A percentile compares a stretch with the other conserved stretches of the same genome.
These are phyloP conservation scores for Rhytidiadelphus loreus DNA, from an alignment of 225 moss, liverwort and hornwort genomes.

Conservation along the genomic window DNA sequence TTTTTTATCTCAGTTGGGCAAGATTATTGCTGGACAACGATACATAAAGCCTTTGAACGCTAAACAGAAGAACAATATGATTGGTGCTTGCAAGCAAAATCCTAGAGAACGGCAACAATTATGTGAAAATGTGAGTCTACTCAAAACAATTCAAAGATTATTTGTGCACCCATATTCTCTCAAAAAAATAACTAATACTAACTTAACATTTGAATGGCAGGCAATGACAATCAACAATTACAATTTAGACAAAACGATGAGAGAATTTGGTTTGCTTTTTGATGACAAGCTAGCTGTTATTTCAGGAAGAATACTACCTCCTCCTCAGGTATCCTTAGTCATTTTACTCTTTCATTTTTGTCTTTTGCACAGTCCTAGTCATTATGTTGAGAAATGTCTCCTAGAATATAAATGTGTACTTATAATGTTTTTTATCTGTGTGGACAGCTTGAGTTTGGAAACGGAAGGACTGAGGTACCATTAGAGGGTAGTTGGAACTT, in stretches of 20 bases:
- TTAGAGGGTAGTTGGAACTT: constrained; percentile 74
- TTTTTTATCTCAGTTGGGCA: not conserved
- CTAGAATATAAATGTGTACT: not conserved
- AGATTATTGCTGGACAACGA: constrained; percentile 41
- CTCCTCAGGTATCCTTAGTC: constrained; percentile 29
- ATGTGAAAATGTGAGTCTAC: constrained; percentile 32
- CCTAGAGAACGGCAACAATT: constrained; percentile 41
- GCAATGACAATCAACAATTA: constrained; percentile 55
- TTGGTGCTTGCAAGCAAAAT: constrained; percentile 30
- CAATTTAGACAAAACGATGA: constrained; percentile 33
- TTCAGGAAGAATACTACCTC: constrained; percentile 45
- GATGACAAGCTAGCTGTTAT: constrained; percentile 21
- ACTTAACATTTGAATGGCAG: not conserved
- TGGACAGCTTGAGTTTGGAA: constrained; percentile 57
- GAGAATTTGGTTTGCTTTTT: constrained; percentile 45
- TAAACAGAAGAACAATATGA: constrained; percentile 18
- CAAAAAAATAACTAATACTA: not conserved
- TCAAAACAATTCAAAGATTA: not conserved
- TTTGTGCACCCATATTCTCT: not conserved
- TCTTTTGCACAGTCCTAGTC: not conserved
- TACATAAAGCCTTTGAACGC: constrained; percentile 7
- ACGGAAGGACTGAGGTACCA: constrained; percentile 40
- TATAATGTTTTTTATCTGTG: not conserved
- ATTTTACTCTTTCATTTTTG: not conserved
- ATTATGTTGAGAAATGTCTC: not conserved